Evolutionary conservation across 108 stramenopile species (phyloP).

Genomic region (Fragilariopsis cylindrus): DNA sequence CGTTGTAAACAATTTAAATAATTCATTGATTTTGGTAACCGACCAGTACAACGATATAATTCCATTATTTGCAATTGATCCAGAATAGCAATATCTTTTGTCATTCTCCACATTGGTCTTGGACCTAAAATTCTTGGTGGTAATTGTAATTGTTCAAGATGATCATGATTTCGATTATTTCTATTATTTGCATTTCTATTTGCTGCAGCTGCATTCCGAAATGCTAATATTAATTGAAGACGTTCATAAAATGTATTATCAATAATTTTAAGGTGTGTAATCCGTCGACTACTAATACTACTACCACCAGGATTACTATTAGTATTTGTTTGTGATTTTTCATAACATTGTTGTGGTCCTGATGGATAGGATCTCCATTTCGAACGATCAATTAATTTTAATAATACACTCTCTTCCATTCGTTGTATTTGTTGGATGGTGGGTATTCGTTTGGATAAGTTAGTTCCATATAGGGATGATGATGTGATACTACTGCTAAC

Average conservation of each 20-base stretch:
- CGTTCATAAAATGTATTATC: neutral
- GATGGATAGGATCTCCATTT: neutral
- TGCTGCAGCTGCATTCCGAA: neutral
- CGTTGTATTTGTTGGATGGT: no score
- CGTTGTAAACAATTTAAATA: neutral
- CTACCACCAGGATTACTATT: neutral
- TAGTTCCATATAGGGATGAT: no score
- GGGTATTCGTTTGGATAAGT: no score
- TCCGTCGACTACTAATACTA: neutral
- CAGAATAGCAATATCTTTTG: slow-evolving; percentile 5
- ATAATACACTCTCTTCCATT: no score
- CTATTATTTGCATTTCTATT: neutral
- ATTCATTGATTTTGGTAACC: neutral
- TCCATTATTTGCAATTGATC: neutral
- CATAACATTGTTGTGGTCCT: neutral
- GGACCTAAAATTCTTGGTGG: neutral
- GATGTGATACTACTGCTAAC: no score
- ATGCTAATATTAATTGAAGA: neutral
- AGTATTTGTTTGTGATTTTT: neutral
- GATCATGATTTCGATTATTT: no score
- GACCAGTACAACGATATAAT: neutral
- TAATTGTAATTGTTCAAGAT: neutral
- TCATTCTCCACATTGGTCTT: neutral
- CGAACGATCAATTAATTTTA: neutral
- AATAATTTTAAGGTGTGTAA: neutral